Percentiles rank a stretch among this genome's conserved stretches.
These are phyloP conservation scores for Salicornia ramosissima DNA, from an alignment of 148 eudicot genomes.

Conservation along the genomic window DNA sequence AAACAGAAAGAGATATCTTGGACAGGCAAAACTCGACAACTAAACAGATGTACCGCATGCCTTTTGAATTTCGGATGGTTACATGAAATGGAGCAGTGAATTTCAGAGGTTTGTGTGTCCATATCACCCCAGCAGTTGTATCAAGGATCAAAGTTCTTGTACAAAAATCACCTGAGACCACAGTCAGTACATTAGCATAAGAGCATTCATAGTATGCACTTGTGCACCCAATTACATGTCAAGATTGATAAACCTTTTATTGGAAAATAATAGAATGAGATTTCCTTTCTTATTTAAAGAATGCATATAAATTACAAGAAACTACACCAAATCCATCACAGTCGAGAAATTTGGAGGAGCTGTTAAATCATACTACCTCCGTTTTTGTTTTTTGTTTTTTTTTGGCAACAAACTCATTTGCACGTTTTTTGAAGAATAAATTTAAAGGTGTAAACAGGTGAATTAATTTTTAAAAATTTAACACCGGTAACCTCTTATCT, in stretches of 20 bases:
- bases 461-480: too few relatives aligned
- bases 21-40: neutral
- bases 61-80: neutral
- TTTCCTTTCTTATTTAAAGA: neutral
- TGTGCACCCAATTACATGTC: neutral
- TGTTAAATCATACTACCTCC: too few relatives aligned
- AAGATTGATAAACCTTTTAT: neutral
- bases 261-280: neutral
- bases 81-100: neutral
- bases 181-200: neutral
- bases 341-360: too few relatives aligned
- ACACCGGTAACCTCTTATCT: too few relatives aligned
- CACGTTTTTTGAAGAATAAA: too few relatives aligned
- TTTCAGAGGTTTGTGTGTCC: neutral
- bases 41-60: neutral
- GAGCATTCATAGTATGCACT: neutral
- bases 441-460: too few relatives aligned
- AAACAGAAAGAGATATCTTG: neutral
- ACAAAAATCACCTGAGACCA: slow-evolving; percentile 13
- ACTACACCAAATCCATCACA: neutral
- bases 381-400: too few relatives aligned
- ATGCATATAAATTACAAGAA: neutral
- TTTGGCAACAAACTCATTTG: too few relatives aligned
- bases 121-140: neutral
- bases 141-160: neutral